Conservation (phyloP, 2,329 filamentous ascomycete genomes). For the Chaetomium sp. region DNA sequence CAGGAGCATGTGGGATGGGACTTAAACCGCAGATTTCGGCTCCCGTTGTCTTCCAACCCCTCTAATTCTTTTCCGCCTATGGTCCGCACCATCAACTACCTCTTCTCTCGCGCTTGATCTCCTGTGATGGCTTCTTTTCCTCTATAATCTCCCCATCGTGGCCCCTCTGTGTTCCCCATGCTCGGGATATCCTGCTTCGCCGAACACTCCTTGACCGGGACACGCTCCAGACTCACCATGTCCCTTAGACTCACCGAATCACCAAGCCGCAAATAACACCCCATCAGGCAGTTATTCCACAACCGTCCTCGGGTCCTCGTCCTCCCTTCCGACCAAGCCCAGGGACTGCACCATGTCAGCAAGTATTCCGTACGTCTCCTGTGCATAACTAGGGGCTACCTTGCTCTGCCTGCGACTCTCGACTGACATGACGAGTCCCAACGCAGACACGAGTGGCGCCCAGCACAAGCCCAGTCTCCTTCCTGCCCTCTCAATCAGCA, state of each 20-base stretch:
- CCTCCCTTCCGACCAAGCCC: background rate
- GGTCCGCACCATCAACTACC: background rate
- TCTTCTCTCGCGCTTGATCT: background rate
- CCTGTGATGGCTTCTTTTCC: background rate
- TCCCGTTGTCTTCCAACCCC: background rate
- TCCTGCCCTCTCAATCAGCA: background rate
- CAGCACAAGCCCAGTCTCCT: background rate
- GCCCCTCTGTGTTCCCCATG: background rate
- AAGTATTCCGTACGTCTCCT: background rate
- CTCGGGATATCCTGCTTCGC: background rate
- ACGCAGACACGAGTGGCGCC: background rate
- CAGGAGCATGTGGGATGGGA: background rate
- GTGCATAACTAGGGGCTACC: background rate
- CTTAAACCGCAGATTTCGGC: background rate
- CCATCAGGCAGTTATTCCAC: background rate
- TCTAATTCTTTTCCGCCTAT: background rate
- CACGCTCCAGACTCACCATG: background rate
- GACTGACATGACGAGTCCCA: background rate
- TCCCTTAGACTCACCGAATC: background rate
- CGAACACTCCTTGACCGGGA: background rate
- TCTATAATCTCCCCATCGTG: background rate
- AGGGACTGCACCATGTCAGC: background rate
- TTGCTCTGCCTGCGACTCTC: background rate
- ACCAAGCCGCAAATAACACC: background rate
- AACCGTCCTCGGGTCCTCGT: background rate